Evolutionary conservation across 257 asterid genomes (phyloP).

Genomic region (Plantago elongata): DNA sequence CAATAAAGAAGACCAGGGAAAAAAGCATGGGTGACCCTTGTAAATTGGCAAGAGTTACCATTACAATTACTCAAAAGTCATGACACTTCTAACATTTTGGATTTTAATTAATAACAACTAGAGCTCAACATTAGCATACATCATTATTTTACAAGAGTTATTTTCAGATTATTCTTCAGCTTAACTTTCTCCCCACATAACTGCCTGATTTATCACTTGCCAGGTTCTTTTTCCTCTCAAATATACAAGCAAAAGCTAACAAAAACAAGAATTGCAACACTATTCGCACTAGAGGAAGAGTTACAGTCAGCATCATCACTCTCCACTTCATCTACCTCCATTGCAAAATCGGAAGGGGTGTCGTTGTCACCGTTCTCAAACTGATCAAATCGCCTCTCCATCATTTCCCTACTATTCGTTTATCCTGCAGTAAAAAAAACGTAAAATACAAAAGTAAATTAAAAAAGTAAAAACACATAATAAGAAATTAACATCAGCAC

Average conservation of each 20-base stretch:
- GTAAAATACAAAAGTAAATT: no score
- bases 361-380: constrained; percentile 66
- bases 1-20: constrained; percentile 46
- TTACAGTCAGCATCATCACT: constrained; percentile 39
- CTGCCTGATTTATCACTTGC: no score
- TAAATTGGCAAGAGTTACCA: constrained; percentile 12
- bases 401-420: constrained; percentile 40
- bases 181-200: no score
- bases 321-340: constrained; percentile 47
- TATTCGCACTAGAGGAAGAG: constrained; percentile 45
- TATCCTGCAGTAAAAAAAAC: constrained; percentile 33
- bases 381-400: constrained; percentile 78
- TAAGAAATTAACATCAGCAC: no score
- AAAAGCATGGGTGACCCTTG: constrained; percentile 46
- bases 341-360: constrained; percentile 62
- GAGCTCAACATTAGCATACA: no score
- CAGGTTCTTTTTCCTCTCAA: no score
- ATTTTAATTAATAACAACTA: no score
- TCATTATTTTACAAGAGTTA: no score
- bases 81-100: no score
- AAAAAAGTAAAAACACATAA: no score
- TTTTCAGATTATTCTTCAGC: no score
- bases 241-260: not conserved
- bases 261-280: constrained; percentile 1
- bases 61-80: no score